Conservation (phyloP, 441 rosid species). For the Isatis lusitanica region DNA sequence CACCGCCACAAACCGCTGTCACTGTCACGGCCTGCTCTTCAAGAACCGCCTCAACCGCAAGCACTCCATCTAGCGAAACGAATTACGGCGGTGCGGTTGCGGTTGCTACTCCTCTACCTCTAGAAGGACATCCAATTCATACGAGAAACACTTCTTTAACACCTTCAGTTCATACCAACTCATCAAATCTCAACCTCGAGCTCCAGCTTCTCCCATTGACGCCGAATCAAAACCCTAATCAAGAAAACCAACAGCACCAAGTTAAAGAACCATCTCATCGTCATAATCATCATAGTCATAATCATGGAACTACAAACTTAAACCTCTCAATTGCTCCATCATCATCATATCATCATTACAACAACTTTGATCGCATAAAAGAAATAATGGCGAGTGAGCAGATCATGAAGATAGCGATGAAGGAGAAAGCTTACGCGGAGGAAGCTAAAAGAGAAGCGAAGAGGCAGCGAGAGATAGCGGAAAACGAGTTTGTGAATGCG, state of each 20-base stretch:
- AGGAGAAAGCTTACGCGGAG: constrained; percentile 79
- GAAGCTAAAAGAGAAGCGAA: constrained; percentile 77
- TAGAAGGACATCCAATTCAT: constrained; percentile 41
- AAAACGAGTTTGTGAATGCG: constrained; percentile 75
- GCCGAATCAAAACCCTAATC: constrained; percentile 38
- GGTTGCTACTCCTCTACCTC: constrained; percentile 32
- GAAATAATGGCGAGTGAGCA: constrained; percentile 46
- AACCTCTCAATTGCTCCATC: constrained; percentile 41
- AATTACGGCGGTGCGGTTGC: constrained; percentile 49
- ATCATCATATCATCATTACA: constrained; percentile 38
- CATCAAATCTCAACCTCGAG: constrained; percentile 64
- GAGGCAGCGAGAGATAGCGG: constrained; percentile 83
- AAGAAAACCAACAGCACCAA: constrained; percentile 15
- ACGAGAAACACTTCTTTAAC: constrained; percentile 23
- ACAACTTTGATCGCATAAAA: constrained; percentile 48
- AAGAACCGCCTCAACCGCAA: constrained; percentile 81
- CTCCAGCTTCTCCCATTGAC: constrained; percentile 71
- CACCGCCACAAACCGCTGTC: constrained; percentile 40
- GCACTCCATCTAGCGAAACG: constrained; percentile 70
- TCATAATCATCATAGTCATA: constrained; percentile 12
- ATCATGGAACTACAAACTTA: constrained; percentile 32
- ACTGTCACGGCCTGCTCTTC: constrained; percentile 61
- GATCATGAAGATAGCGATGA: constrained; percentile 60
- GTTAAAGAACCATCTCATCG: constrained; percentile 25
- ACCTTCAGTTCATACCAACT: constrained; percentile 39